Conservation (phyloP, 2,329 filamentous ascomycete genomes). For the Talaromyces amestolkiae region DNA sequence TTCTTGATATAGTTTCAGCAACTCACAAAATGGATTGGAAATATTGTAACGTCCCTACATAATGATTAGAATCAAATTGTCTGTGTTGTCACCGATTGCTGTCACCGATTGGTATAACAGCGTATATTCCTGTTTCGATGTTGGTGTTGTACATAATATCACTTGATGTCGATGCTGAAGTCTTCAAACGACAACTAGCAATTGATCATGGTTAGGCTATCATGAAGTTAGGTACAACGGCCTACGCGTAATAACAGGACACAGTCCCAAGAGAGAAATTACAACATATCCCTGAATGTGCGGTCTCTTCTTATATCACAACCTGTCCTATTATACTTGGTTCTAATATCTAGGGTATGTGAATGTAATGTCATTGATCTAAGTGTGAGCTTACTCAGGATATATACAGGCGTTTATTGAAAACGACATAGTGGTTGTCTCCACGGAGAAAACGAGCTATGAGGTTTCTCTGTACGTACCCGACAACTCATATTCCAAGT, state of each 20-base stretch:
- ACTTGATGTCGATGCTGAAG: not conserved
- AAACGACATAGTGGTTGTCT: not conserved
- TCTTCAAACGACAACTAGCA: not conserved
- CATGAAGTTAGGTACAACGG: not conserved
- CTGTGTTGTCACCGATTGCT: too few relatives aligned
- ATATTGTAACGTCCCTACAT: too few relatives aligned
- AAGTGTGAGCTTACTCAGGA: not conserved
- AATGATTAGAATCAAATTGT: not conserved
- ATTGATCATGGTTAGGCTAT: not conserved
- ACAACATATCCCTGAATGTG: too few relatives aligned
- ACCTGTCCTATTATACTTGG: too few relatives aligned
- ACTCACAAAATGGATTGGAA: too few relatives aligned
- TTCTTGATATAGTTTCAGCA: not conserved
- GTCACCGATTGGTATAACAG: not conserved
- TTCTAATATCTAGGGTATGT: not conserved
- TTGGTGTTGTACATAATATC: not conserved
- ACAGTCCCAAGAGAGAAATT: not conserved
- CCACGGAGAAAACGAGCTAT: not conserved
- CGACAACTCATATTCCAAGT: not conserved
- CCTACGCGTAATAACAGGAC: not conserved
- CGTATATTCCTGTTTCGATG: too few relatives aligned
- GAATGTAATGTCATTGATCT: not conserved
- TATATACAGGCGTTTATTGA: not conserved
- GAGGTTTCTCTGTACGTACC: not conserved
- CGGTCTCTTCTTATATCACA: too few relatives aligned